Conservation (phyloP, 768 basidiomycete genomes). For the Russula olivacea region DNA sequence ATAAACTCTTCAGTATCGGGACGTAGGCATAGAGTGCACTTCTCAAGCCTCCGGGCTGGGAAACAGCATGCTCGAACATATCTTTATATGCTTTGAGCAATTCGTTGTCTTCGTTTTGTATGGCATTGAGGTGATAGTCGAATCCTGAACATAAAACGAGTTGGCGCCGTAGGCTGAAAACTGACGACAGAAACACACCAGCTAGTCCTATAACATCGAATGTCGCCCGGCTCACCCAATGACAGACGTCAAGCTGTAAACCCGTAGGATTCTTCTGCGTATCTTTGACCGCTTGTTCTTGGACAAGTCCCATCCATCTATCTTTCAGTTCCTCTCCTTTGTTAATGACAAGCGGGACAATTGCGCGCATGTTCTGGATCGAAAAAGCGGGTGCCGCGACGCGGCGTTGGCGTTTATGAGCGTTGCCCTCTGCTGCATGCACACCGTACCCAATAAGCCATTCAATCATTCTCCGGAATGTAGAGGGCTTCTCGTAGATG, state of each 20-base stretch:
- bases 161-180: not conserved
- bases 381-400: conserved; percentile 77
- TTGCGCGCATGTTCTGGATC: conserved; percentile 61
- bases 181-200: conserved; percentile 39
- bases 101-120: conserved; percentile 72
- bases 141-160: conserved; percentile 48
- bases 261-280: conserved; percentile 23
- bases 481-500: conserved; percentile 80
- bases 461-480: conserved; percentile 66
- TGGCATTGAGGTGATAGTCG: conserved; percentile 80
- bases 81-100: conserved; percentile 76
- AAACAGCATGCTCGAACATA: conserved; percentile 71
- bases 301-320: conserved; percentile 51
- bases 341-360: conserved; percentile 64
- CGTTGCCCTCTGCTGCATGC: conserved; percentile 69
- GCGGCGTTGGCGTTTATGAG: conserved; percentile 76
- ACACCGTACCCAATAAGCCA: conserved; percentile 78
- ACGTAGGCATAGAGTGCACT: conserved; percentile 51
- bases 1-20: conserved; percentile 49
- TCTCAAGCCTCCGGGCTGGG: conserved; percentile 45
- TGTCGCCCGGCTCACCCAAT: conserved; percentile 77
- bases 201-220: conserved; percentile 92
- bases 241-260: conserved; percentile 61
- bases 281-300: conserved; percentile 30
- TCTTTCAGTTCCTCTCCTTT: conserved; percentile 60